Conservation (phyloP, 225 moss, liverwort and hornwort genomes). For the Ulota crispa region DNA sequence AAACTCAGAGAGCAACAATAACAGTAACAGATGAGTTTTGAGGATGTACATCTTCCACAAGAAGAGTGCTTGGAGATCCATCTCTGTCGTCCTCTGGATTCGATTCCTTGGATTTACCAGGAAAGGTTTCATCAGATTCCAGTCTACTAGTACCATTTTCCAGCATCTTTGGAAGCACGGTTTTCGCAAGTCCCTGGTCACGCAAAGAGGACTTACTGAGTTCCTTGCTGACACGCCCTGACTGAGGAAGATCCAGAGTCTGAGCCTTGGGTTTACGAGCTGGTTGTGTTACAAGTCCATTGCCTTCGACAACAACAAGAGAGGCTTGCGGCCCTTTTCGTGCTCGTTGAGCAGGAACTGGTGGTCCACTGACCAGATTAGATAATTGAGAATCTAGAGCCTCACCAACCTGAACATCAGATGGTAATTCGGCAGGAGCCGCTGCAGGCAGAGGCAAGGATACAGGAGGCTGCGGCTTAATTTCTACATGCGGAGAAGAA, state of each 20-base stretch:
- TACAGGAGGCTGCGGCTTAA: neutral
- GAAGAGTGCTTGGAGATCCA: conserved; percentile 48
- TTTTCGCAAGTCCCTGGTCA: conserved; percentile 33
- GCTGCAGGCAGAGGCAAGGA: conserved; percentile 20
- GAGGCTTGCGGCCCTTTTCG: conserved; percentile 34
- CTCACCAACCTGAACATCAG: conserved; percentile 31
- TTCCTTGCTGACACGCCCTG: conserved; percentile 42
- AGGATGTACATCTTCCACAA: conserved; percentile 61
- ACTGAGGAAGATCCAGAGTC: conserved; percentile 35
- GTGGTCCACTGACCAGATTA: conserved; percentile 55
- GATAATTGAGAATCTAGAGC: conserved; percentile 53
- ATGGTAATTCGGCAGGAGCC: conserved; percentile 2
- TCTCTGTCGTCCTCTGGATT: conserved; percentile 42
- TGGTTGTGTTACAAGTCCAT: conserved; percentile 36
- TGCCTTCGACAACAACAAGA: conserved; percentile 32
- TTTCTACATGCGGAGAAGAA: conserved; percentile 23
- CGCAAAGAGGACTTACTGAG: conserved; percentile 30
- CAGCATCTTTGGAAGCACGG: conserved; percentile 22
- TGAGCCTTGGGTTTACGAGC: conserved; percentile 38
- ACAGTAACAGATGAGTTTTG: neutral
- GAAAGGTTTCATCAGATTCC: conserved; percentile 34
- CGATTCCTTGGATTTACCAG: conserved; percentile 39
- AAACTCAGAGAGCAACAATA: neutral
- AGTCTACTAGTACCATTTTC: conserved; percentile 37
- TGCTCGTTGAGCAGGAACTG: conserved; percentile 38